phyloP scores from a whole-genome alignment of 108 stramenopile genomes.

The Skeletonema grethae region DNA sequence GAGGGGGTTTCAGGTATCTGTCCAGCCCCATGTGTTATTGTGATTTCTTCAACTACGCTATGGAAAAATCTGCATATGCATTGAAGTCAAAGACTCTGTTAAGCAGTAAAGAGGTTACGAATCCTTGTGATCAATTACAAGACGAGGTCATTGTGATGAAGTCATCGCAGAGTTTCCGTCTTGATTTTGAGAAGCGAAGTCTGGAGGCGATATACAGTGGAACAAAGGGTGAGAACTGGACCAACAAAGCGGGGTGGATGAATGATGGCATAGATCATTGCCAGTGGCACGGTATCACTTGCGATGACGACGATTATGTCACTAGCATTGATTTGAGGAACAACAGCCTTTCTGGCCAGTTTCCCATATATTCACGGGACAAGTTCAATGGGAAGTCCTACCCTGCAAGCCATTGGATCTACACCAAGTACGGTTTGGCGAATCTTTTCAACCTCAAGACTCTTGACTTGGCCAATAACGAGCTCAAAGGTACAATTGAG shows the following conservation, averaged over 20 bases:
- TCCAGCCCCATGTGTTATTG: too few species aligned
- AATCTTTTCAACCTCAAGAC: slow-evolving; percentile 7
- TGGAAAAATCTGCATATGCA: too few species aligned
- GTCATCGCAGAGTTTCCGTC: too few species aligned
- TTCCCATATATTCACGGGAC: neutral
- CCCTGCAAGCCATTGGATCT: neutral
- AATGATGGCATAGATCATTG: neutral
- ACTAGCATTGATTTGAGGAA: neutral
- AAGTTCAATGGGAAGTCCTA: too few species aligned
- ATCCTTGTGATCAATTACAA: too few species aligned
- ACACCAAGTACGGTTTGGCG: too few species aligned
- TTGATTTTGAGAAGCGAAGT: slow-evolving; percentile 44
- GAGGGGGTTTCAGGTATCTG: too few species aligned
- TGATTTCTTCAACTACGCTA: too few species aligned
- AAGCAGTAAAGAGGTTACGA: slow-evolving; percentile 2
- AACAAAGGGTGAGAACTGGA: slow-evolving; percentile 48
- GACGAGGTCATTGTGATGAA: too few species aligned
- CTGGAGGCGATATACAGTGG: slow-evolving; percentile 42
- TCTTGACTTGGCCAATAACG: slow-evolving; percentile 27
- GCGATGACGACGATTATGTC: neutral
- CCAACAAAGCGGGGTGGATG: slow-evolving; percentile 1
- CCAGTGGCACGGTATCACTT: neutral
- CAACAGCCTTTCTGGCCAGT: neutral
- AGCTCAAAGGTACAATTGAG: slow-evolving; percentile 3
- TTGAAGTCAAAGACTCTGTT: too few species aligned